These are phyloP conservation scores for Clavariopsis aquatica DNA, from an alignment of 495 filamentous ascomycete genomes.

Conservation along the genomic window DNA sequence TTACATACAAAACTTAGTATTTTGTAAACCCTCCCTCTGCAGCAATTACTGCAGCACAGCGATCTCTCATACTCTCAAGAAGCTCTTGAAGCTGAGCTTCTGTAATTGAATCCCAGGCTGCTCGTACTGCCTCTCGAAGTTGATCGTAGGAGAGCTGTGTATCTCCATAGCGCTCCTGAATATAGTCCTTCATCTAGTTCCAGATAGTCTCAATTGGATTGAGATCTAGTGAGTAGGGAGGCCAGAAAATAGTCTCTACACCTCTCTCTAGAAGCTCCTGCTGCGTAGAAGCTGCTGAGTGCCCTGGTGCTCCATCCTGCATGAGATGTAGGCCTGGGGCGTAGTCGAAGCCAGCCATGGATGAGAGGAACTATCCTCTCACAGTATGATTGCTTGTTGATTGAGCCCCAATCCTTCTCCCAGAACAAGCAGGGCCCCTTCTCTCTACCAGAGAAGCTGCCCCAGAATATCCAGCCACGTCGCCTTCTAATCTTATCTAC, in stretches of 20 bases:
- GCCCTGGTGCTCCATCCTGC: conserved; percentile 31
- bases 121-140: conserved; percentile 11
- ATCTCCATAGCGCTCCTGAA: conserved; percentile 1
- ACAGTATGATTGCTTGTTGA: conserved; percentile 18
- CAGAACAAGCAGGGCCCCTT: conserved; percentile 36
- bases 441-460: conserved; percentile 24
- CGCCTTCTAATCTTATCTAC: conserved; percentile 29
- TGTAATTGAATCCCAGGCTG: conserved; percentile 22
- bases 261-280: background rate
- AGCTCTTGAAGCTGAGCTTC: background rate
- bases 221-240: conserved; percentile 36
- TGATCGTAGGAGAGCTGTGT: conserved; percentile 12
- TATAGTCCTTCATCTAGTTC: conserved; percentile 34
- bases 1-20: too few species aligned
- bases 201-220: conserved; percentile 41
- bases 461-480: conserved; percentile 40
- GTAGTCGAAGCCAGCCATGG: conserved; percentile 18
- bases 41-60: too few species aligned
- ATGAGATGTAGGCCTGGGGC: conserved; percentile 28
- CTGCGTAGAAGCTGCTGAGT: conserved; percentile 22
- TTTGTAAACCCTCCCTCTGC: too few species aligned
- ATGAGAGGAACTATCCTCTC: background rate
- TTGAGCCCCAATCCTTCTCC: conserved; percentile 37
- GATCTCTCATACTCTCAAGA: too few species aligned
- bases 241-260: conserved; percentile 27